Percentiles rank a stretch among this genome's conserved stretches.
phyloP scores from a whole-genome alignment of 306 rosid genomes.

The Dalbergia cultrata region DNA sequence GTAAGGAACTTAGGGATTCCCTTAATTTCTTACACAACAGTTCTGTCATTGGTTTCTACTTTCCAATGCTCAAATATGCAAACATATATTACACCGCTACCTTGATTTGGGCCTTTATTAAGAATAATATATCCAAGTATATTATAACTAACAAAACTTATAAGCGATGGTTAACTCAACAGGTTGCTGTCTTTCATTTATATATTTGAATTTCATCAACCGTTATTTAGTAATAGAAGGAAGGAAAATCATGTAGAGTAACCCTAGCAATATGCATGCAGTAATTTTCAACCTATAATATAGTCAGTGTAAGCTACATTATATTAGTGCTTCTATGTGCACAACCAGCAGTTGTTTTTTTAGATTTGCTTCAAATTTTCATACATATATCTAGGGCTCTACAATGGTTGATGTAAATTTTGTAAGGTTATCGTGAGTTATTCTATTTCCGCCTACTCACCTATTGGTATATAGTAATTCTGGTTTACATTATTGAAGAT shows the following conservation, averaged over 20 bases:
- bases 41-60: neutral
- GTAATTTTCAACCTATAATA: neutral
- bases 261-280: neutral
- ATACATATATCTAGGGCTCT: conserved; percentile 7
- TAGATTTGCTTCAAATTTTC: neutral
- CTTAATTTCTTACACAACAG: neutral
- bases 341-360: neutral
- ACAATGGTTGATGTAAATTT: neutral
- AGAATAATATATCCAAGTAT: neutral
- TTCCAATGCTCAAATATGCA: too few relatives aligned
- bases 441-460: neutral
- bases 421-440: neutral
- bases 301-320: neutral
- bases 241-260: neutral
- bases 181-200: too few relatives aligned
- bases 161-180: too few relatives aligned
- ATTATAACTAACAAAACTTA: too few relatives aligned
- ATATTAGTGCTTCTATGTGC: neutral
- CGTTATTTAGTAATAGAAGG: neutral
- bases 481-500: too few relatives aligned
- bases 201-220: neutral
- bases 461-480: too few relatives aligned
- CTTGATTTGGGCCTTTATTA: neutral
- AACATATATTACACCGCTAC: neutral
- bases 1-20: neutral